Conservation (phyloP, 148 eudicot genomes). For the Rhododendron molle region DNA sequence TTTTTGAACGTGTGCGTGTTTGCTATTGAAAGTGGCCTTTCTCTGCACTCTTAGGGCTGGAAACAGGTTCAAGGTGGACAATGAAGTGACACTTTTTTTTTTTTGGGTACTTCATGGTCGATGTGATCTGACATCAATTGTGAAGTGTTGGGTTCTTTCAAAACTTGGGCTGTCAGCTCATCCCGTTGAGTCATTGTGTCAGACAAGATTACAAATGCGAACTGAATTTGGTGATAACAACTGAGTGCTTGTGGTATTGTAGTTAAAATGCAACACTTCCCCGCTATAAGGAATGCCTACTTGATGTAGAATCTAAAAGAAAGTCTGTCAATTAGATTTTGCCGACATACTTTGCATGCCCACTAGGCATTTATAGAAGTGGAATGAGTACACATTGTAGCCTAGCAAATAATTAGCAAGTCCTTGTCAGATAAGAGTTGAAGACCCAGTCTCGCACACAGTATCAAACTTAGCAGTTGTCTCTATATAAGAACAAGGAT, state of each 20-base stretch:
- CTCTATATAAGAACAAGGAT: neutral
- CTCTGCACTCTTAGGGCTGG: neutral
- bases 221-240: neutral
- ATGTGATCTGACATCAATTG: neutral
- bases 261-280: neutral
- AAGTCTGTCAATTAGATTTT: neutral
- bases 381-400: neutral
- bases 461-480: neutral
- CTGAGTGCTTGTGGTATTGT: neutral
- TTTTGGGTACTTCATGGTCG: neutral
- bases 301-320: neutral
- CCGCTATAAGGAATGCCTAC: neutral
- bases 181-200: neutral
- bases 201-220: neutral
- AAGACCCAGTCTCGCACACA: neutral
- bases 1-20: no score
- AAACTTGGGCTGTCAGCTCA: neutral
- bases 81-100: neutral
- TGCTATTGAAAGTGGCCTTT: neutral
- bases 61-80: neutral
- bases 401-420: neutral
- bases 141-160: neutral
- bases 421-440: neutral
- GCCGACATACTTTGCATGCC: neutral
- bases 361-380: neutral